Evolutionary conservation across 345 rosid genomes (phyloP).

Genomic region (Hibiscus syriacus): DNA sequence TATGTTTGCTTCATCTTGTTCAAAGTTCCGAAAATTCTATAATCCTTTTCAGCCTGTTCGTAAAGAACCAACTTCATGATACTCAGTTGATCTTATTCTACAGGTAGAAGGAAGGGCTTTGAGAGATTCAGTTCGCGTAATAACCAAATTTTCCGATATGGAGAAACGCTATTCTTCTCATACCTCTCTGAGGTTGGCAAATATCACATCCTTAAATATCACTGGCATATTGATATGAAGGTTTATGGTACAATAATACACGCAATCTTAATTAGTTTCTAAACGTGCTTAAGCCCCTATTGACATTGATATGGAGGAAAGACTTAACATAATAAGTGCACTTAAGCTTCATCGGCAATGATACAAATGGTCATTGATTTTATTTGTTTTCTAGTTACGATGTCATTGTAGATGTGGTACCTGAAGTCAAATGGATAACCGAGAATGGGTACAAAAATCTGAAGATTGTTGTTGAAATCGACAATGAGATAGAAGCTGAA

Average conservation of each 20-base stretch:
- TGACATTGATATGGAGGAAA: background rate
- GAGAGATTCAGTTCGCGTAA: conserved; percentile 74
- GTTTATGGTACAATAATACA: background rate
- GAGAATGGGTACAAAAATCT: conserved; percentile 74
- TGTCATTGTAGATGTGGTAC: conserved; percentile 76
- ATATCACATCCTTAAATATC: conserved; percentile 3
- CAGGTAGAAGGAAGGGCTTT: conserved; percentile 85
- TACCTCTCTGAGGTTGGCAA: conserved; percentile 51
- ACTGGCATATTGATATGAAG: background rate
- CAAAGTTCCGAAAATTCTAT: background rate
- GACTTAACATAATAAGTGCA: background rate
- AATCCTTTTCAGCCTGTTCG: background rate
- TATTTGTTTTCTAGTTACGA: conserved; percentile 52
- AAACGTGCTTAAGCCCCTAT: background rate
- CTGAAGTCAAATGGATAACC: conserved; percentile 79
- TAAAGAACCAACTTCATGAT: background rate
- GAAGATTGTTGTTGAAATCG: conserved; percentile 87
- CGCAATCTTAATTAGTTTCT: background rate
- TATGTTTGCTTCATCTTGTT: background rate
- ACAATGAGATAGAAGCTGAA: conserved; percentile 67
- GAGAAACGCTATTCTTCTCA: conserved; percentile 55
- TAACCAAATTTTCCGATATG: conserved; percentile 71
- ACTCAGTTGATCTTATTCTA: conserved; percentile 9
- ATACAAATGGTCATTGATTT: background rate
- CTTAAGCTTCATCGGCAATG: background rate